Conservation (phyloP, 495 filamentous ascomycete genomes). For the Aspergillus baeticus region DNA sequence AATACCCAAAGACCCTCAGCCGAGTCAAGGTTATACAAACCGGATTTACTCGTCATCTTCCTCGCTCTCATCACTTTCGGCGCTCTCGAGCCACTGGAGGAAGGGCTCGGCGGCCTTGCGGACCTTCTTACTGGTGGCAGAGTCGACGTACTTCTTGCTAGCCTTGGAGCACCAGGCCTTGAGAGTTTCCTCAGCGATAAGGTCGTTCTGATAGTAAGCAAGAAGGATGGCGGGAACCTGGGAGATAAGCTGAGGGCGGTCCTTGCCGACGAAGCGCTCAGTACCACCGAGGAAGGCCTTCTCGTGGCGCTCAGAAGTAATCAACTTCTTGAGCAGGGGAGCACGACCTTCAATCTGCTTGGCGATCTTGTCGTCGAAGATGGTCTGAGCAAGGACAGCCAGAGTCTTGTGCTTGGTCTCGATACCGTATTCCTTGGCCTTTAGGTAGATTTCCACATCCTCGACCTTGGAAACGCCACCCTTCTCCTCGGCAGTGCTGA, state of each 20-base stretch:
- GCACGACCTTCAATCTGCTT: constrained; percentile 82
- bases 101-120: constrained; percentile 92
- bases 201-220: constrained; percentile 82
- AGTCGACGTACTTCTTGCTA: constrained; percentile 96
- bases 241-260: constrained; percentile 72
- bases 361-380: constrained; percentile 88
- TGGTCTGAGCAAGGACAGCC: constrained; percentile 85
- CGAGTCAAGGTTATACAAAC: too few relatives aligned
- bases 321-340: constrained; percentile 85
- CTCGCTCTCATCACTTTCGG: constrained; percentile 79
- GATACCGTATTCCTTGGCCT: constrained; percentile 92
- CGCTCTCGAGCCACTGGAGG: constrained; percentile 88
- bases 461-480: constrained; percentile 72
- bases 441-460: constrained; percentile 89
- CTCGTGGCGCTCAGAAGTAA: constrained; percentile 87
- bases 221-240: constrained; percentile 83
- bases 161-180: constrained; percentile 91
- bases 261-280: constrained; percentile 86
- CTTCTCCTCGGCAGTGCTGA: constrained; percentile 66
- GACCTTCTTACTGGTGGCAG: constrained; percentile 88
- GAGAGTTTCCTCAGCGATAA: constrained; percentile 81
- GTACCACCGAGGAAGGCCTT: constrained; percentile 97
- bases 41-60: constrained; percentile 43
- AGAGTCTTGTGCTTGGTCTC: constrained; percentile 93
- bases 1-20: constrained; percentile 1